Evolutionary conservation across 208 protist genomes (phyloP), one percentile per base, ranked within the genome.

Genomic region (Crithidia fasciculata): DNA sequence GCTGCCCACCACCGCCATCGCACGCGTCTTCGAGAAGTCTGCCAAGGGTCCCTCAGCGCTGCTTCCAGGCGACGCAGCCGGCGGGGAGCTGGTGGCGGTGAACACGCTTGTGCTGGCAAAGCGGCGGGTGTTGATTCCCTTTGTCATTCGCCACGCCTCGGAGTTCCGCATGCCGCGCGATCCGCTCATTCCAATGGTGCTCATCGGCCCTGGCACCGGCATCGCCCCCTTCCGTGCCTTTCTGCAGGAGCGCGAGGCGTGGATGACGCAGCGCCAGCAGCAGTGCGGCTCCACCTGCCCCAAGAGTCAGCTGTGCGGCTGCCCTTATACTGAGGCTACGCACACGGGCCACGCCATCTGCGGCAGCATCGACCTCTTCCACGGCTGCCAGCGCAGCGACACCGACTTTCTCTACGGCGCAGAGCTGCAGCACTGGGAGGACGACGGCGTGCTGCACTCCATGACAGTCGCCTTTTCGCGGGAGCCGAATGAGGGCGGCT

Each of bases 171-270:
- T 92, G 69, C 93, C 95, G 12, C 56, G 44, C 18, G 69, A 88
- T 47, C 73, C 77, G 19, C 62, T 81, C 4, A 75, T 81, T 9
- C 88, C 93, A 8, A 76, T 95, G 28, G 84, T 98, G 43, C 87
- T 97, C 73, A 87, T 98, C 63, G 93, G 92, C 41, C 91, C 93
- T 2, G 92, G 95, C 44, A 96, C 92, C 5, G 93, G 93, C 56
- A 74, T 98, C 5, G 91, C 91, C 7, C 93, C 93, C 9, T 94
- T 97, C 55, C 67, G 78, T 10, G 88, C 90, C 37, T 97, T 98
- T 61, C n/a, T 97, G 63, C 90, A 97, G 68, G 81, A 93, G 61
- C 79, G 88, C 2, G 74, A 86, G 57, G 59, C 59, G 47, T 65
- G 70, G 70, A 18, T 88, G 55, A 37, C 54, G 74, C 88, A 72